Conservation (phyloP, 805 yeast genomes). For the Myxozyma geophila region DNA sequence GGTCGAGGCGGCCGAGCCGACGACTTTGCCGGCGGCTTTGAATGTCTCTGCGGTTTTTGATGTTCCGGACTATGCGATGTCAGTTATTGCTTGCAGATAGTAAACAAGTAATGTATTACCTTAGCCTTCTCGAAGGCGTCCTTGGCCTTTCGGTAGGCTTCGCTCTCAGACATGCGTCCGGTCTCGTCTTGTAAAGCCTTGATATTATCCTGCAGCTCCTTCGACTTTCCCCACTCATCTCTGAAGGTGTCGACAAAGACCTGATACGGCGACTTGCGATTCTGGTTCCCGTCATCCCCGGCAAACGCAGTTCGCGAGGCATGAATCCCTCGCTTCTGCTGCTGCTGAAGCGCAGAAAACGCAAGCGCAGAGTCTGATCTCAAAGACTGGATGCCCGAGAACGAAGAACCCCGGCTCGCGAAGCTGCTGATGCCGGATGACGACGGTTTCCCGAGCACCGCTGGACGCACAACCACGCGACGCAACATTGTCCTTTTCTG, state of each 20-base stretch:
- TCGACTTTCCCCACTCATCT: conserved; percentile 86
- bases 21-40: conserved; percentile 88
- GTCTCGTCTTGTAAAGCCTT: conserved; percentile 96
- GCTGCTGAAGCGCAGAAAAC: background rate
- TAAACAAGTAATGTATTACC: conserved; percentile 38
- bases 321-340: conserved; percentile 17
- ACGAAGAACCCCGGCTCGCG: background rate
- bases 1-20: conserved; percentile 83
- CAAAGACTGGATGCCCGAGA: background rate
- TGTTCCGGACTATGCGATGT: conserved; percentile 37
- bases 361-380: conserved; percentile 5
- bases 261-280: conserved; percentile 75
- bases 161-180: conserved; percentile 90
- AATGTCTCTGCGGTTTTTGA: conserved; percentile 75
- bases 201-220: conserved; percentile 87
- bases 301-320: conserved; percentile 17
- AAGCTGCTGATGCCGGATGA: background rate
- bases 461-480: background rate
- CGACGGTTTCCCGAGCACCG: background rate
- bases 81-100: background rate
- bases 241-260: conserved; percentile 92
- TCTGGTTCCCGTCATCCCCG: conserved; percentile 23
- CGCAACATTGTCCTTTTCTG: background rate
- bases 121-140: conserved; percentile 91
- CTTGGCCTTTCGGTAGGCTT: conserved; percentile 88